These are phyloP conservation scores for Hammondia hammondi DNA, from an alignment of 169 alveolate species.

Conservation along the genomic window DNA sequence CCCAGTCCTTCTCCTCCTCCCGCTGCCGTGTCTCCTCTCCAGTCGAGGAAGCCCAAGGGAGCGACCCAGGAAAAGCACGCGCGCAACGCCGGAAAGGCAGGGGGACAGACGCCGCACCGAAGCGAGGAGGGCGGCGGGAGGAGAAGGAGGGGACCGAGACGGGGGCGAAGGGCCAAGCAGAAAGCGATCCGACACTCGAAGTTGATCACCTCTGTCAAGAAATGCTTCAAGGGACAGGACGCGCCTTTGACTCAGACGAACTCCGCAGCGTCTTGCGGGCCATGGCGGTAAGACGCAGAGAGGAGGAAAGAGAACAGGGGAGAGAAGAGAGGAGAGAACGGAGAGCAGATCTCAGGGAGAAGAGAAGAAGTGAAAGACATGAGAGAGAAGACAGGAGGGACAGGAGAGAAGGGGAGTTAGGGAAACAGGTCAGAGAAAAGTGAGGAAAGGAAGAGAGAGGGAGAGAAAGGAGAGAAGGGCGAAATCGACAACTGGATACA, in stretches of 20 bases:
- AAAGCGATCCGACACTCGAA: background rate
- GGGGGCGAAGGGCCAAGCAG: background rate
- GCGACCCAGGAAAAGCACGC: no score
- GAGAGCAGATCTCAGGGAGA: background rate
- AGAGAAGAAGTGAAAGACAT: background rate
- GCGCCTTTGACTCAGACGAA: background rate
- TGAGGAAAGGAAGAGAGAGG: background rate
- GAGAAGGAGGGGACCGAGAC: background rate
- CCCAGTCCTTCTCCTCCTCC: no score
- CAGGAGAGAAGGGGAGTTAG: background rate
- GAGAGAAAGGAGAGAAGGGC: background rate
- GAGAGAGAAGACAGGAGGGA: background rate
- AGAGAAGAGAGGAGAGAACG: background rate
- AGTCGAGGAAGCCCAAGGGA: no score
- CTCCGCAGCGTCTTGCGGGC: background rate
- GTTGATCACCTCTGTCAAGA: background rate
- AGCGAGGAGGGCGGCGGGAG: background rate
- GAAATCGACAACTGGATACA: background rate
- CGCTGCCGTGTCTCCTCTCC: no score
- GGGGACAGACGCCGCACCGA: background rate
- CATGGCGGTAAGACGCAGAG: background rate
- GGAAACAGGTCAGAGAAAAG: background rate
- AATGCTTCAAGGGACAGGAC: background rate
- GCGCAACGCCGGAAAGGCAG: background rate
- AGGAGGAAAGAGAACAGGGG: background rate